Evolutionary conservation across 345 rosid species (phyloP), one percentile per base, ranked within the genome.

Genomic region (Syzygium aqueum): DNA sequence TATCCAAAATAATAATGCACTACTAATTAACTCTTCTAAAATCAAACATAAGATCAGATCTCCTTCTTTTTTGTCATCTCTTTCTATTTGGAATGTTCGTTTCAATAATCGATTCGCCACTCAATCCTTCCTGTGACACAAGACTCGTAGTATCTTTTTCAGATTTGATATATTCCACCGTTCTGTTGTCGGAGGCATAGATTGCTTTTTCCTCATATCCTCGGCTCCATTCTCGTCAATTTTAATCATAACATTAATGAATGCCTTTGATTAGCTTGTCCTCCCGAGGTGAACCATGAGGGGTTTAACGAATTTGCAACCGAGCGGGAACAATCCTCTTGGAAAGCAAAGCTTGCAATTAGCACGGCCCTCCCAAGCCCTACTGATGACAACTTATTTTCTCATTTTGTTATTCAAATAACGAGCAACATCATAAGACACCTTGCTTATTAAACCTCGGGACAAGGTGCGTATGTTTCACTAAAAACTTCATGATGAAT

Each of bases 161-260:
- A 97, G 98, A 93, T 95, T 96, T 3, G 94, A 89, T 85, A 95
- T 90, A 88, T 92, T 93, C 98, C 97, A 97, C 86, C 94, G 53
- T 49, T 97, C 96, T 0, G 96, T 95, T 28, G 95, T 94, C 33
- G 95, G 98, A 23, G 99, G 96, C 95, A 97, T 91, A 4, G 94
- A 95, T 17, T 94, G 90, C 89, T 91, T 96, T 50, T 95, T 95
- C 27, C 95, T 95, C 5, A 90, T 27, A 2, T 93, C 91, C 15
- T 90, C 82, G 50, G 89, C 84, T 23, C 93, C 96, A 3, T 88
- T 86, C 1, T 94, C 94, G 50, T 92, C 94, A 73, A 95, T 91
- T 88, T 95, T 96, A 43, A 91, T 92, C n/a, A 94, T 90, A 40
- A 91, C 92, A 88, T 93, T 93, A 86, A 95, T 43, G 46, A 43